Conservation (phyloP, 768 basidiomycete genomes). For the Chlorophyllum brunneum region DNA sequence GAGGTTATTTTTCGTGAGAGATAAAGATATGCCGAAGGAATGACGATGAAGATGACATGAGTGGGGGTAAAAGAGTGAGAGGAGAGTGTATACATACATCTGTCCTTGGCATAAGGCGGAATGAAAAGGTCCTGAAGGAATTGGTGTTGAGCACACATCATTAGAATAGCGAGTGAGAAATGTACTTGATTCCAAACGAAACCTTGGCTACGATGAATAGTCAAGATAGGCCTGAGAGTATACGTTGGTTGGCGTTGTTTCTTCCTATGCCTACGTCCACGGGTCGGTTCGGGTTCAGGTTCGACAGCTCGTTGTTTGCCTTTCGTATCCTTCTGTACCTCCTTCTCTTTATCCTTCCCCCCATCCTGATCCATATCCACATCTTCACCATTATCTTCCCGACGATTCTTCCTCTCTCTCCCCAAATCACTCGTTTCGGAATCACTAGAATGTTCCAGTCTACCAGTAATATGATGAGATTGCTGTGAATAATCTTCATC, state of each 20-base stretch:
- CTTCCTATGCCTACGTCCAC: constrained; percentile 33
- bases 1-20: constrained; percentile 17
- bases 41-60: constrained; percentile 17
- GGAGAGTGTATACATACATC: constrained; percentile 57
- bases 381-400: constrained; percentile 36
- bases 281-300: constrained; percentile 48
- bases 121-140: constrained; percentile 71
- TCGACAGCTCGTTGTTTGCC: constrained; percentile 81
- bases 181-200: constrained; percentile 90
- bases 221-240: constrained; percentile 76
- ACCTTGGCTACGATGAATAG: constrained; percentile 83
- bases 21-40: constrained; percentile 12
- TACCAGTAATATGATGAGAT: neutral
- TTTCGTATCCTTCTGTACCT: constrained; percentile 60
- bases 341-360: constrained; percentile 27
- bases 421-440: constrained; percentile 15
- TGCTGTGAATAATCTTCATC: constrained; percentile 54
- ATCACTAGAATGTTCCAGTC: constrained; percentile 12
- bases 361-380: constrained; percentile 57
- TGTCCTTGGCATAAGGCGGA: constrained; percentile 85
- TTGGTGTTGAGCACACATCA: too few relatives aligned
- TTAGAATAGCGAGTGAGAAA: too few relatives aligned
- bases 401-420: constrained; percentile 13
- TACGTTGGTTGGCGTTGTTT: constrained; percentile 55
- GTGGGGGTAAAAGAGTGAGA: constrained; percentile 16